A percentile compares a stretch with the other conserved stretches of the same genome.
Conservation (phyloP, 192 early-diverging fungal species). For the Haplosporangium gracile region DNA sequence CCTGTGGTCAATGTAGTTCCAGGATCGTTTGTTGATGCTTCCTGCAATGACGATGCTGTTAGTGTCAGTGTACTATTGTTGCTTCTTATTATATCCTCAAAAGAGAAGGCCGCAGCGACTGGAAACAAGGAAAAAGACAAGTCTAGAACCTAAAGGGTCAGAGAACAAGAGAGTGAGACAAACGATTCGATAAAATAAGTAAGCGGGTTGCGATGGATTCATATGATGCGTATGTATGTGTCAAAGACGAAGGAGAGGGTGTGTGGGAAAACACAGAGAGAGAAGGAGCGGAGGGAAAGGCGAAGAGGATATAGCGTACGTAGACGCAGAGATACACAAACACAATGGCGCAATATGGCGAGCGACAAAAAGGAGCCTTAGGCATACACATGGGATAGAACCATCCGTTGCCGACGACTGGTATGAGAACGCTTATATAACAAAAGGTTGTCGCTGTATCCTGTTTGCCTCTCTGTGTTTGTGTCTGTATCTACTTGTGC, state of each 20-base stretch:
- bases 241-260: background rate
- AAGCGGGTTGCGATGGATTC: background rate
- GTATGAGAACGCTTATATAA: background rate
- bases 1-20: background rate
- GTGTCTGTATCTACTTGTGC: background rate
- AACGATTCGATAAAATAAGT: background rate
- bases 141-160: conserved; percentile 1
- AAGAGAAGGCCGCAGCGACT: background rate
- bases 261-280: background rate
- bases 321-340: background rate
- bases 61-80: background rate
- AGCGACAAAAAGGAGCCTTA: background rate
- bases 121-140: conserved; percentile 1
- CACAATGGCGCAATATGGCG: background rate
- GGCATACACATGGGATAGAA: background rate
- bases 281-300: background rate
- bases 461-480: background rate
- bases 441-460: too few species aligned
- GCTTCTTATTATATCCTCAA: background rate
- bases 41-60: background rate
- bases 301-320: background rate
- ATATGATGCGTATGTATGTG: background rate
- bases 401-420: background rate
- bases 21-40: background rate
- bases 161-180: background rate